Conservation (phyloP, 2,329 filamentous ascomycete species). For the Grosmannia huntii region DNA sequence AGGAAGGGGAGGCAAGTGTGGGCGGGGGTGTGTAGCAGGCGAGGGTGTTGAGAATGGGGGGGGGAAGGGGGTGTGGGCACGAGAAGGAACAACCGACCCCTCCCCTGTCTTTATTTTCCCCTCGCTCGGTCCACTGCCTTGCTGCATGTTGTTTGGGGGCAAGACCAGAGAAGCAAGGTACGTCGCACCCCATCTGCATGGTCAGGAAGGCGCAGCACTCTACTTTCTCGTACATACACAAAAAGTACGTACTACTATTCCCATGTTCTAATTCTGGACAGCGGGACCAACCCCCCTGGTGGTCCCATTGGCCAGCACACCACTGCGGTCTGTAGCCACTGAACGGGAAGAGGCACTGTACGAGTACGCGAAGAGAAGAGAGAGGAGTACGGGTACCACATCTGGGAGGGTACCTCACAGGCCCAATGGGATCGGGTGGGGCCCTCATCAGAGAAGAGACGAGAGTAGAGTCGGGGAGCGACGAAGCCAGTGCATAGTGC, state of each 20-base stretch:
- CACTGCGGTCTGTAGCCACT: background rate
- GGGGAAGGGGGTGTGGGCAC: background rate
- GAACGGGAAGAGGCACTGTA: background rate
- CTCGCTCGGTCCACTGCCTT: background rate
- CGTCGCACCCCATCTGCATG: background rate
- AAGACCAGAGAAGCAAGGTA: background rate
- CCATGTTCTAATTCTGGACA: constrained; percentile 1
- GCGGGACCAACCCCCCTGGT: background rate
- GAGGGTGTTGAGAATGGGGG: background rate
- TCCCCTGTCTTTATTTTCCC: background rate
- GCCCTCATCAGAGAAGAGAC: background rate
- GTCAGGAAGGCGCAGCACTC: constrained; percentile 1
- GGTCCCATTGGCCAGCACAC: constrained; percentile 1
- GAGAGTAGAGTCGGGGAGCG: background rate
- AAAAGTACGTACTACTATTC: background rate
- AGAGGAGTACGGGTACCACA: background rate
- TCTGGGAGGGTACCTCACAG: no score
- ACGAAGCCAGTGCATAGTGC: no score
- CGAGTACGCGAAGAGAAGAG: background rate
- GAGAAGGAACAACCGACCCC: background rate
- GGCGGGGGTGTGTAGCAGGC: background rate
- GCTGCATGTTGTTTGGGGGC: background rate
- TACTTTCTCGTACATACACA: background rate
- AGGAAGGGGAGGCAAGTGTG: background rate
- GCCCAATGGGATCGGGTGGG: background rate